These are phyloP conservation scores for Lachnellula suecica DNA, from an alignment of 2,329 filamentous ascomycete species.

Conservation along the genomic window DNA sequence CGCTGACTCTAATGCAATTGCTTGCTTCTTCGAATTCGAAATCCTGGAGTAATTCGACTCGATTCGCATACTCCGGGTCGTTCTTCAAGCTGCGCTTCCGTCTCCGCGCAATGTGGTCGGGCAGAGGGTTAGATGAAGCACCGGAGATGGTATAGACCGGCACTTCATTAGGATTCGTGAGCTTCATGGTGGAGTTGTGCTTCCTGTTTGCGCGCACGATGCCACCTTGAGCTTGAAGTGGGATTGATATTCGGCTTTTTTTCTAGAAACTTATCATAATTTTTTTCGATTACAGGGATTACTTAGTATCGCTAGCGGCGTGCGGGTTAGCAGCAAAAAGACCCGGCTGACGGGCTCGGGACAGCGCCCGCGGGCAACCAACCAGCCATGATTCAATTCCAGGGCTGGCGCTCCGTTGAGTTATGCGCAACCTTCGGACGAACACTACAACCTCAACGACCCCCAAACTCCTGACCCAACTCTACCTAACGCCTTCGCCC, in stretches of 20 bases:
- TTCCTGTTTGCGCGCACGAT: conserved; percentile 1
- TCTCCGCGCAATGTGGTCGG: conserved; percentile 91
- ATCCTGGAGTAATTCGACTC: conserved; percentile 92
- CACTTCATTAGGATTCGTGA: conserved; percentile 78
- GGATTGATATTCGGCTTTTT: not conserved
- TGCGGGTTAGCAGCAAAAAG: too few species aligned
- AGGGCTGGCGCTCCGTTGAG: not conserved
- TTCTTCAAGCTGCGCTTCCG: conserved; percentile 90
- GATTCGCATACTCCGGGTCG: conserved; percentile 88
- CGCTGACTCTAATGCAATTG: conserved; percentile 82
- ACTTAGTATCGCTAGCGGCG: too few species aligned
- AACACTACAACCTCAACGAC: not conserved
- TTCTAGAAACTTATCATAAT: not conserved
- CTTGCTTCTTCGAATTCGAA: conserved; percentile 98
- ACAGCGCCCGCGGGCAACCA: not conserved
- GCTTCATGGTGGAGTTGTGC: conserved; percentile 61
- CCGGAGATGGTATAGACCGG: conserved; percentile 95
- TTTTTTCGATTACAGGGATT: not conserved
- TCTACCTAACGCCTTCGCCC: not conserved
- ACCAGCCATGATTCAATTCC: not conserved
- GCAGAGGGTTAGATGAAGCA: conserved; percentile 80
- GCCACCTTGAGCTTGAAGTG: not conserved
- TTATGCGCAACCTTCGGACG: not conserved
- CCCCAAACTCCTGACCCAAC: too few species aligned
- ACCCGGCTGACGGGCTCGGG: too few species aligned